Base-by-base conservation (phyloP, 2,329 filamentous ascomycete species). In the Neurospora sp. region DNA sequence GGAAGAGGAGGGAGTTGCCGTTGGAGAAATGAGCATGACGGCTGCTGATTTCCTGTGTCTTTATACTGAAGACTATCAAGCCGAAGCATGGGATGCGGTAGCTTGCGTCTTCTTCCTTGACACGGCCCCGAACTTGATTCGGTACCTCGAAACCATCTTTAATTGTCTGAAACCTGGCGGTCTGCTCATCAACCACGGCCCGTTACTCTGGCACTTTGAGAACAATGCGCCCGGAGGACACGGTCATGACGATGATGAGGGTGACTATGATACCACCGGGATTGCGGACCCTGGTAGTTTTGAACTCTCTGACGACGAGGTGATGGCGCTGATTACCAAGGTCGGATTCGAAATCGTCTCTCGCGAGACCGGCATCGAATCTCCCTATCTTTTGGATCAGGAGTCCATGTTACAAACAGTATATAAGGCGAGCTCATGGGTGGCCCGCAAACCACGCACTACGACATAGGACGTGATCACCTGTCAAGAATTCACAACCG, bases 91-190 rank as follows among this genome's bases (percentile, higher is more conserved):
- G 79, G 90, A 97, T 76, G 93, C 91, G 1, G 92, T 98, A 1
- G 89, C 92, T 0, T 92, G 91, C 2, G 92, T 97, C 11, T 99
- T 98, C 82, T 99, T 99, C 82, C 90, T 99, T 70, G 96, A 99
- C 79, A 99, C 96, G 1, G 96, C 96, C 2, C 94, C 95, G 1
- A 98, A 99, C 78, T 79, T 97, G 39, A 91, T 98, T 69, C 88
- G 91, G 2, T 99, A 99, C 77, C 87, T 99, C 40, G 89, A 97
- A 77, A 90, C 93, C 1, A 92, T 98, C 69, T 83, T 82, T 57
- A 87, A 91, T 77, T 96, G 94, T 76, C 85, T 99, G 67, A 88
- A 87, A 74, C 84, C 88, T 0, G 91, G 91, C 36, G 96, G 96
- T 0, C 76, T 97, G 4, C 92, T 97, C 83, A 86, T 97, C 77